Conservation (phyloP, 2,329 filamentous ascomycete species). For the Didymosphaeria variabile region DNA sequence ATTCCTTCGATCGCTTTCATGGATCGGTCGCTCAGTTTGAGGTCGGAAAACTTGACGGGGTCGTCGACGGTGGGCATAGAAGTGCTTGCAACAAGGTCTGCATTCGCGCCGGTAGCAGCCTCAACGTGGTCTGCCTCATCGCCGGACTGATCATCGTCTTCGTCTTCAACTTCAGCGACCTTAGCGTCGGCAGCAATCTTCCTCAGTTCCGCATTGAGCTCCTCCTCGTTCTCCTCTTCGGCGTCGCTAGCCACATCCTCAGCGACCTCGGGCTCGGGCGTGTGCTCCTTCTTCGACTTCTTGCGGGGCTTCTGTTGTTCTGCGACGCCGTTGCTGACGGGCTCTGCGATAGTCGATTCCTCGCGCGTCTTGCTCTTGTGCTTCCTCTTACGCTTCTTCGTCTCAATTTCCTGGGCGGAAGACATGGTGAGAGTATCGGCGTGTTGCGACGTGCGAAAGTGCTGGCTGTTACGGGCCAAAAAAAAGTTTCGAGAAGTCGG, state of each 20-base stretch:
- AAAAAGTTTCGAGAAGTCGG: slow-evolving; percentile 35
- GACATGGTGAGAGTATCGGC: slow-evolving; percentile 41
- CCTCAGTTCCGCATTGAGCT: slow-evolving; percentile 47
- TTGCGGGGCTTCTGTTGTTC: slow-evolving; percentile 48
- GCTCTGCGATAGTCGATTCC: slow-evolving; percentile 32
- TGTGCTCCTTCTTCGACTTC: slow-evolving; percentile 53
- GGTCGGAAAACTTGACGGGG: slow-evolving; percentile 77
- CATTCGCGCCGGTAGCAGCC: slow-evolving; percentile 42
- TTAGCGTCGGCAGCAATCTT: slow-evolving; percentile 41
- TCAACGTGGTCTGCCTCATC: slow-evolving; percentile 33
- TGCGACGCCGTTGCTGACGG: slow-evolving; percentile 46
- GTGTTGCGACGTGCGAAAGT: slow-evolving; percentile 14
- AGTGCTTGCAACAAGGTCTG: slow-evolving; percentile 64
- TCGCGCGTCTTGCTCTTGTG: slow-evolving; percentile 51
- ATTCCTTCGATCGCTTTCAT: slow-evolving; percentile 89
- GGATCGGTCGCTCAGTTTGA: slow-evolving; percentile 87
- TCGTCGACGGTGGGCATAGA: slow-evolving; percentile 69
- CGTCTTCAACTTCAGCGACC: slow-evolving; percentile 32
- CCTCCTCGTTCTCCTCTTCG: slow-evolving; percentile 46
- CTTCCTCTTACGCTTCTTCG: slow-evolving; percentile 60
- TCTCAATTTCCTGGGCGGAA: slow-evolving; percentile 49
- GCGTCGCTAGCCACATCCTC: slow-evolving; percentile 32
- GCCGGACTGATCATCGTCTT: slow-evolving; percentile 41
- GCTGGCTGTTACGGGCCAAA: slow-evolving; percentile 29
- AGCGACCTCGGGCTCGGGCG: slow-evolving; percentile 39